phyloP scores from a whole-genome alignment of 768 basidiomycete genomes.

The Mycena capillaripes region DNA sequence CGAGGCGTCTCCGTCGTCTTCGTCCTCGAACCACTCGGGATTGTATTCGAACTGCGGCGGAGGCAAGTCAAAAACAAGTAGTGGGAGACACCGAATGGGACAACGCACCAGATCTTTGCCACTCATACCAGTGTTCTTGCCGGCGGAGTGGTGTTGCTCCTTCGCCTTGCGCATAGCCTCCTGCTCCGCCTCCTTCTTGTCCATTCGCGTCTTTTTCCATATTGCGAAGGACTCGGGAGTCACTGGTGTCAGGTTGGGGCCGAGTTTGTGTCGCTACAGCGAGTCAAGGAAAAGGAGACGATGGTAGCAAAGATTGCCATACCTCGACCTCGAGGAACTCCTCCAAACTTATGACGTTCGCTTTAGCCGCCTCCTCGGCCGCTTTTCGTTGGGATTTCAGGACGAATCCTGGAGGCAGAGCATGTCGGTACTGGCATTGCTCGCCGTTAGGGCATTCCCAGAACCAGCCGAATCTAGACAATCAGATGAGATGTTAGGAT shows the following conservation, averaged over 20 bases:
- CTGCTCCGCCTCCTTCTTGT: constrained; percentile 93
- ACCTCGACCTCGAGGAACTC: constrained; percentile 99
- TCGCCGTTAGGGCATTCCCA: constrained; percentile 95
- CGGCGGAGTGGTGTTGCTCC: constrained; percentile 83
- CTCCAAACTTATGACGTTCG: constrained; percentile 90
- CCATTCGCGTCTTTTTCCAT: constrained; percentile 96
- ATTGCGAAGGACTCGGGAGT: constrained; percentile 91
- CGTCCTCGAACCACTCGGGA: constrained; percentile 93
- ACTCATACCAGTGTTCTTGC: constrained; percentile 94
- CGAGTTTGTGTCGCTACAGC: constrained; percentile 92
- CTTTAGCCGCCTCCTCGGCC: constrained; percentile 92
- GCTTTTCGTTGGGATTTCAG: constrained; percentile 89
- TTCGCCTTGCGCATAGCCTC: constrained; percentile 89
- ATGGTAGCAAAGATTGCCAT: constrained; percentile 36
- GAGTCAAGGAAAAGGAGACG: constrained; percentile 10
- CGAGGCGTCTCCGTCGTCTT: constrained; percentile 63
- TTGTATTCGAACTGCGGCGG: constrained; percentile 89
- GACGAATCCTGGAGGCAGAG: constrained; percentile 90
- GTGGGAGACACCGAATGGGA: constrained; percentile 11
- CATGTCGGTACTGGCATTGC: constrained; percentile 86
- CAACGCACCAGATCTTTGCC: constrained; percentile 90
- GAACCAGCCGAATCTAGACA: constrained; percentile 88
- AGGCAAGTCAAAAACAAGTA: constrained; percentile 3
- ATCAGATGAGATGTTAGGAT: not conserved
- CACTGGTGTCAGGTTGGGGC: constrained; percentile 90